Evolutionary conservation across 805 yeast genomes (phyloP), one percentile per base, ranked within the genome.

Genomic region (Kurtzmaniella cleridarum): DNA sequence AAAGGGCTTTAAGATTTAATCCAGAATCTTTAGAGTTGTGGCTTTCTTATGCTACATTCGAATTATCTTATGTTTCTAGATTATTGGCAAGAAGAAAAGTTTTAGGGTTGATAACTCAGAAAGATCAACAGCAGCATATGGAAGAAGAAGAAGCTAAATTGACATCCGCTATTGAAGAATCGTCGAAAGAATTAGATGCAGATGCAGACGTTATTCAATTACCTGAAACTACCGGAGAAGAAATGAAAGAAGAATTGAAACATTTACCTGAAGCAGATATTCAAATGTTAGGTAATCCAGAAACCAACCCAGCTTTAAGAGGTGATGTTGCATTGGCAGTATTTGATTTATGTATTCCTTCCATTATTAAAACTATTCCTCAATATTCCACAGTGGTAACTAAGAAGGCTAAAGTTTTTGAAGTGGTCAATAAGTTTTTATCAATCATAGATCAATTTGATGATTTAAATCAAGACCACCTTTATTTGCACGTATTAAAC

Each of bases 41-140:
- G 96, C 60, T 79, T 28, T 85, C 84, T 46, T 93, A 93, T 60
- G 79, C 86, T 35, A 88, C 86, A 49, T 82, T 93, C 49, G 99
- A 95, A 62, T 73, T 91, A 50, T 76, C 84, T 17, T 91, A 89
- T 52, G 78, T 90, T 24, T 80, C 95, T 9, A 88, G 87, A 57
- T 71, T 93, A 43, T 68, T 90, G 36, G 81, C 88, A 5, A 78
- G 98, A 64, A 75, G 98, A 58, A 78, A 81, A 57, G 78, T 91
- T 6, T 69, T 91, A 57, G 91, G 91, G 3, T 68, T 90, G 41
- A 72, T 84, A 30, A 79, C 86, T 27, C 90, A 82, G 48, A 75
- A 78, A 43, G 85, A 83, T 51, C 91, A 84, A 58, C 49, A 53
- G 35, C 73, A 68, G 18, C 69, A 78, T 54, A 38, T 67, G 54